Percentiles rank a stretch among this genome's conserved stretches.
These are phyloP conservation scores for Cladophialophora chaetospira DNA, from an alignment of 2,329 filamentous ascomycete species.

Conservation along the genomic window DNA sequence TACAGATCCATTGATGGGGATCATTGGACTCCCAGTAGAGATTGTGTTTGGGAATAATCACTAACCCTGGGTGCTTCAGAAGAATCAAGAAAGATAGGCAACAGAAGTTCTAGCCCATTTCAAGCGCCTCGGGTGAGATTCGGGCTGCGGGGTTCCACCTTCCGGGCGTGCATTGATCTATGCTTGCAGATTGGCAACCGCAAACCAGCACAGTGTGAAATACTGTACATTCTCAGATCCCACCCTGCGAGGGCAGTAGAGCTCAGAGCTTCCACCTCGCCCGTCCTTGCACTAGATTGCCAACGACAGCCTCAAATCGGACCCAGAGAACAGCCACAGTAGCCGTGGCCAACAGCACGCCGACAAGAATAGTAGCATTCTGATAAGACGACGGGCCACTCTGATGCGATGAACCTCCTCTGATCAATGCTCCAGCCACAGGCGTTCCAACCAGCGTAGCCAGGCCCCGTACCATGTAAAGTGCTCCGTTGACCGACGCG, in stretches of 20 bases:
- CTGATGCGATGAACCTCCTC: neutral
- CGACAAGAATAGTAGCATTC: constrained; percentile 34
- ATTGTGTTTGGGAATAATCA: no score
- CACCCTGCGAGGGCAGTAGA: no score
- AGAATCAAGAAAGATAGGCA: no score
- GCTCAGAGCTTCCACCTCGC: constrained; percentile 3
- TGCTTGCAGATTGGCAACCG: no score
- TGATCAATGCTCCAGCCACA: constrained; percentile 35
- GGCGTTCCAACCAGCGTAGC: constrained; percentile 43
- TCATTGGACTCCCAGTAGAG: no score
- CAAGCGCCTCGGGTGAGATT: no score
- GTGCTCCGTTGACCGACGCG: constrained; percentile 41
- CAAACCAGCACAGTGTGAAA: no score
- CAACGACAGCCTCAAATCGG: constrained; percentile 32
- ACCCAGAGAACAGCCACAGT: constrained; percentile 36
- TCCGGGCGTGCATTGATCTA: no score
- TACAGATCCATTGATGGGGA: neutral
- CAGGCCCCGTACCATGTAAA: constrained; percentile 44
- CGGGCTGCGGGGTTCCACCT: no score
- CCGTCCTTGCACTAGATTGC: neutral
- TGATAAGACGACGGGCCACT: constrained; percentile 33
- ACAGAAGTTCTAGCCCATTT: no score
- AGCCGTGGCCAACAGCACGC: constrained; percentile 35
- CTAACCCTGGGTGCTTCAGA: no score
- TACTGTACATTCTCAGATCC: no score